Evolutionary conservation across 352 stramenopile genomes (phyloP).

Genomic region (Globisporangium recalcitrans): DNA sequence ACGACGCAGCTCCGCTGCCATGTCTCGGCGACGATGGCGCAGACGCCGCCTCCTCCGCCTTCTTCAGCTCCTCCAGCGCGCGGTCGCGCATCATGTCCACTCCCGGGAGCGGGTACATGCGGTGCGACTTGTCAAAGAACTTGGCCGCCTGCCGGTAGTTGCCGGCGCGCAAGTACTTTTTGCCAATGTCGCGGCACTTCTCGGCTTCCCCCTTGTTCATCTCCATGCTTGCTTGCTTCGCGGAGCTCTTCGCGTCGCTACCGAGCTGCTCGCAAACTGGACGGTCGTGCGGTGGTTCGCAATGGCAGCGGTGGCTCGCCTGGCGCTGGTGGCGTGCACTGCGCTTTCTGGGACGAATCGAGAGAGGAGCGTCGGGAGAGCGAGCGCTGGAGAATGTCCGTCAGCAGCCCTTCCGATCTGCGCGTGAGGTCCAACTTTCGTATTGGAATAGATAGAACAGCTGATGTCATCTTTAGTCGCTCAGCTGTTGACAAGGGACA

Average conservation of each 20-base stretch:
- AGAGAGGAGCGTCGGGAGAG: no score
- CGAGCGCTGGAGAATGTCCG: no score
- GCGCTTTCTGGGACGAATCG: no score
- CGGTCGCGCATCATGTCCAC: constrained; percentile 78
- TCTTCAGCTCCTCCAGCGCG: constrained; percentile 50
- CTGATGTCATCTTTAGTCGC: no score
- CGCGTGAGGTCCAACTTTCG: no score
- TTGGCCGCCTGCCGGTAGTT: constrained; percentile 87
- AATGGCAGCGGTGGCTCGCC: neutral
- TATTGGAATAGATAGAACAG: no score
- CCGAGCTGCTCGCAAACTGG: neutral
- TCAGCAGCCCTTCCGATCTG: no score
- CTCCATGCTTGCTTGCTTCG: constrained; percentile 60
- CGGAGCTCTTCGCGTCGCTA: constrained; percentile 1
- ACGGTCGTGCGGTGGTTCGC: neutral
- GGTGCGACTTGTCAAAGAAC: constrained; percentile 91
- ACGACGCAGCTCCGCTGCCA: constrained; percentile 4
- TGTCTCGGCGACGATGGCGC: constrained; percentile 15
- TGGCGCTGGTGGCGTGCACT: neutral
- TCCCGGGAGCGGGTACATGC: constrained; percentile 83
- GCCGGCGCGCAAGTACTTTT: constrained; percentile 80
- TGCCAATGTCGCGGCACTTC: constrained; percentile 89
- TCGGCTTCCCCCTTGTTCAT: constrained; percentile 92
- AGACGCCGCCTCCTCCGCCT: constrained; percentile 29
- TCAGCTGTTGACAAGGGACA: no score